Base-by-base conservation (phyloP, 208 protist species). In the Leptomonas seymouri region DNA sequence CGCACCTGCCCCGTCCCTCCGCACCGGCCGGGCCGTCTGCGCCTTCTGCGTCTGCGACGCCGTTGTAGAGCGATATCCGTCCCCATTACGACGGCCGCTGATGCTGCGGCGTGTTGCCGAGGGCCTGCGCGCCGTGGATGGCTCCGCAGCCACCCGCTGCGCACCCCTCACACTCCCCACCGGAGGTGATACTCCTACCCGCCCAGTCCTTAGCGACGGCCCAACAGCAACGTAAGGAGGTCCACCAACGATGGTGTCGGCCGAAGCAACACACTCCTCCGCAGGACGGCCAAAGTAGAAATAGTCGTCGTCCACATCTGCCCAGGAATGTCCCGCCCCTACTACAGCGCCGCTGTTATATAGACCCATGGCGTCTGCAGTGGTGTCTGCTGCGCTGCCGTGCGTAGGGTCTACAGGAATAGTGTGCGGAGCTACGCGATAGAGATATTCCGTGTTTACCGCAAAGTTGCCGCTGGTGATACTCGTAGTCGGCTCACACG, bases 261-360 rank as follows among this genome's bases (percentile, higher is more conserved):
- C 49, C 9, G 68, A 28, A 0, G 59, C 56, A 36, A 73, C 42
- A 5, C 57, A 45, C 34, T 51, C 36, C 41, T 62, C 49, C 12
- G 49, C 65, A 15, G 55, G 62, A 0, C 70, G 78, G n/a, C 86
- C 90, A 80, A 93, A 95, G 76, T 89, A 90, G 51, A 93, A 93
- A 73, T 95, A 93, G 74, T 93, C 87, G 21, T 93, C 87, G 23
- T 92, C 85, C 42, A 82, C 76, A 23, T 88, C 76, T 2, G 78
- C 64, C 71, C 76, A 84, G n/a, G 61, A 62, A 46, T 54, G 63
- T 16, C 23, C 50, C 44, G 51, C 54, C 25, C 31, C 63, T 5
- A 4, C 39, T 8, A 18, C 21, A 5, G 34, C 45, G 6, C 8
- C 30, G 31, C 28, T 14, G 70, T 18, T 78, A 77, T 76, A 86